phyloP scores from a whole-genome alignment of 345 rosid genomes.

The Populus nigra region DNA sequence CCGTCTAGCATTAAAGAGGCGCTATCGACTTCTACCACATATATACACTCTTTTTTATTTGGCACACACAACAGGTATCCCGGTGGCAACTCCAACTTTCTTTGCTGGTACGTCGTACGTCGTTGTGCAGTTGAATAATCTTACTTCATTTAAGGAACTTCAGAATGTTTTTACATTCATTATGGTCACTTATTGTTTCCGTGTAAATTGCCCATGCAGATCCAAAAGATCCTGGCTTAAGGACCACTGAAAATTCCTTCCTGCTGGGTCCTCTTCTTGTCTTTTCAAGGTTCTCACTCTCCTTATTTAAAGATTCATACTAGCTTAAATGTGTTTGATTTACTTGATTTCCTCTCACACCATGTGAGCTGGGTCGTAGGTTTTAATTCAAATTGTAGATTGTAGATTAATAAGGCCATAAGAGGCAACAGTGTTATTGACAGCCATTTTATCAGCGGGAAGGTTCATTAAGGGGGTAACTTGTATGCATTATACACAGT shows the following conservation, averaged over 20 bases:
- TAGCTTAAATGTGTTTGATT: background rate
- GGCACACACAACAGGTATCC: constrained; percentile 77
- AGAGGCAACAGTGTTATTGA: no score
- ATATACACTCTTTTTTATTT: constrained; percentile 77
- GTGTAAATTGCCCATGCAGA: constrained; percentile 43
- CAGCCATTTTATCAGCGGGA: no score
- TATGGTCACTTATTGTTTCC: background rate
- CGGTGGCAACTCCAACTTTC: constrained; percentile 74
- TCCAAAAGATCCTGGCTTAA: constrained; percentile 61
- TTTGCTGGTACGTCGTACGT: constrained; percentile 58
- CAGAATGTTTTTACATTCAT: background rate
- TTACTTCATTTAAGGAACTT: constrained; percentile 7
- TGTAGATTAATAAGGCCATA: background rate
- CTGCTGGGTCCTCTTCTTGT: constrained; percentile 77
- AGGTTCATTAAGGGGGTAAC: no score
- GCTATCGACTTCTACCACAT: constrained; percentile 78
- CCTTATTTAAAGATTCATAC: constrained; percentile 7
- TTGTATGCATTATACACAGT: no score
- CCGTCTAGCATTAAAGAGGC: constrained; percentile 82
- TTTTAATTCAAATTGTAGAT: background rate
- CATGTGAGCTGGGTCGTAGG: background rate
- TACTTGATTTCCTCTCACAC: background rate
- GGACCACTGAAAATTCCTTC: constrained; percentile 74
- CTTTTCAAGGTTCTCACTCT: constrained; percentile 57
- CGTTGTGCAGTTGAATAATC: constrained; percentile 9